phyloP scores from a whole-genome alignment of 2,329 filamentous ascomycete genomes.

The Mycogone perniciosa region DNA sequence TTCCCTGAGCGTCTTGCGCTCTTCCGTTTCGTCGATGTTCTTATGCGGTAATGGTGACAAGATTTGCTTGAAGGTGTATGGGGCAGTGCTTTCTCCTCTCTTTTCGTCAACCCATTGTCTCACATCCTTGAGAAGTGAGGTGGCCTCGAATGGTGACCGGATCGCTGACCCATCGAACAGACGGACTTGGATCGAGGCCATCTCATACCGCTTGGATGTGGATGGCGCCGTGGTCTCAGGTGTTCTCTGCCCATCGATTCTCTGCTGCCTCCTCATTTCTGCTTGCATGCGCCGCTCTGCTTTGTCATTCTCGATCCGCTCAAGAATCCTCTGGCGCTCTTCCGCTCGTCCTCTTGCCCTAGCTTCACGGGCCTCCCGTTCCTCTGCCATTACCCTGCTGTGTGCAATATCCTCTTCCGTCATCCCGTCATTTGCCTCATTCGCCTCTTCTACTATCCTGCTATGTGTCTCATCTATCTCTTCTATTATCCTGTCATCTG shows the following conservation, averaged over 20 bases:
- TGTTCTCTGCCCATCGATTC: conserved; percentile 23
- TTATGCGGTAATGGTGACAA: conserved; percentile 71
- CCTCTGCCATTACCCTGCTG: conserved; percentile 38
- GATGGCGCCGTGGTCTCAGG: conserved; percentile 28
- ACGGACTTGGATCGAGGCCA: conserved; percentile 64
- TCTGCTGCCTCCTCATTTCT: conserved; percentile 42
- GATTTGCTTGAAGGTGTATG: conserved; percentile 81
- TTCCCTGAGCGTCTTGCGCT: conserved; percentile 59
- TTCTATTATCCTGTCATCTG: conserved; percentile 44
- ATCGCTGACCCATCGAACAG: conserved; percentile 80
- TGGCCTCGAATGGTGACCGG: conserved; percentile 62
- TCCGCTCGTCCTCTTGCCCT: conserved; percentile 56
- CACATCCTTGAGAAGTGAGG: conserved; percentile 60
- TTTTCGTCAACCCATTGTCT: conserved; percentile 69
- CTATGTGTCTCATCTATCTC: conserved; percentile 19
- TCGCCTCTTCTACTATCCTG: too few relatives aligned
- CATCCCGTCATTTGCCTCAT: background rate
- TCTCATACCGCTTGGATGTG: conserved; percentile 22
- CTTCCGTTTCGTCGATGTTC: conserved; percentile 68
- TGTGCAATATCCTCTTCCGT: conserved; percentile 26
- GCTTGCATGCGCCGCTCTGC: conserved; percentile 55
- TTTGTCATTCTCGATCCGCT: conserved; percentile 72
- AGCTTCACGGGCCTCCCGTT: conserved; percentile 53
- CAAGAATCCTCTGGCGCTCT: conserved; percentile 65
- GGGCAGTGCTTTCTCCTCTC: conserved; percentile 48